Percentiles rank a stretch among this genome's conserved stretches.
Evolutionary conservation across 2,329 filamentous ascomycete genomes (phyloP).

Genomic region (Knufia fluminis): DNA sequence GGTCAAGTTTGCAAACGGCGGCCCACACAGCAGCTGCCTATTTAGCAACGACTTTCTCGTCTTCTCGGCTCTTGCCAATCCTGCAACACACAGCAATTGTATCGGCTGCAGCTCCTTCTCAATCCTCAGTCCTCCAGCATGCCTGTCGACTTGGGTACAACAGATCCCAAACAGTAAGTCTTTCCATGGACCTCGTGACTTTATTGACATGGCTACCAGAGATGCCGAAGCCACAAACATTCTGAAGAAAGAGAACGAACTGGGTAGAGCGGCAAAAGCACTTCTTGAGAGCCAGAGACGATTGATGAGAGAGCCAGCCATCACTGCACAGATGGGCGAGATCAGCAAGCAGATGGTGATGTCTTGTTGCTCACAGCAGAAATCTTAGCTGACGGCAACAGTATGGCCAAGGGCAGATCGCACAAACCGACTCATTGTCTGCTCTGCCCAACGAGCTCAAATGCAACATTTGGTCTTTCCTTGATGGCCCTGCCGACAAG

Average conservation of each 20-base stretch:
- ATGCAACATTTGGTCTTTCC: slow-evolving; percentile 13
- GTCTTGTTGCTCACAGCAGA: background rate
- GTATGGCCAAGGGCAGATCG: background rate
- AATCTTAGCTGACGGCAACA: background rate
- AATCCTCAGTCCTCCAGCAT: background rate
- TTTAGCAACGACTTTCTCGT: too few species aligned
- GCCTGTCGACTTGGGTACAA: background rate
- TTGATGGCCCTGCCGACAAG: slow-evolving; percentile 15
- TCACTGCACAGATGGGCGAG: slow-evolving; percentile 2
- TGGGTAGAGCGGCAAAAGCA: background rate
- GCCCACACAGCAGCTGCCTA: background rate
- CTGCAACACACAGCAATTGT: too few species aligned
- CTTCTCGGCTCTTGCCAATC: too few species aligned
- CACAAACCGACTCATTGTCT: background rate
- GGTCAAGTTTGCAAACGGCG: slow-evolving; percentile 1
- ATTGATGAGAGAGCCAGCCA: background rate
- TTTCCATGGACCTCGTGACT: background rate
- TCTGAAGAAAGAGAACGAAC: background rate
- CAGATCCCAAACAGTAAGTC: background rate
- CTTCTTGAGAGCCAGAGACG: background rate
- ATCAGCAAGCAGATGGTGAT: slow-evolving; percentile 4
- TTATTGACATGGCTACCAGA: background rate
- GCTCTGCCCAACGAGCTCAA: slow-evolving; percentile 13
- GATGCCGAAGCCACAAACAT: background rate
- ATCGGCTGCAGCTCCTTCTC: too few species aligned